Evolutionary conservation across 2,329 filamentous ascomycete species (phyloP).

Genomic region (Aureobasidium sp.): DNA sequence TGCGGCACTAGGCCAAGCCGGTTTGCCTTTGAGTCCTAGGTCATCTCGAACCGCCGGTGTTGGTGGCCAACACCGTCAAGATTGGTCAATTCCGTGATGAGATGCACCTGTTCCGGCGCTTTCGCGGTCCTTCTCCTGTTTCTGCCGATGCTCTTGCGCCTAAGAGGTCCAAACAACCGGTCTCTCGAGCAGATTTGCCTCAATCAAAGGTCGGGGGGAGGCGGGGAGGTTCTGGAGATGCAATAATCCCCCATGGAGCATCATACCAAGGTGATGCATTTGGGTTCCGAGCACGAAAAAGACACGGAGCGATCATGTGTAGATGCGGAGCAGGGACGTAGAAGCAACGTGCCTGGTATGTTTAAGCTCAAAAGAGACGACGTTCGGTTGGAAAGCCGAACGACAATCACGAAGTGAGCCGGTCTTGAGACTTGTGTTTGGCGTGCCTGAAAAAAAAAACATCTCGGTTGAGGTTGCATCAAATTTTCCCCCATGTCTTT

Average conservation of each 20-base stretch:
- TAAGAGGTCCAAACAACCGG: not conserved
- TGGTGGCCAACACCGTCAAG: constrained; percentile 8
- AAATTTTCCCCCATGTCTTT: constrained; percentile 1
- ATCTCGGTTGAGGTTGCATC: not conserved
- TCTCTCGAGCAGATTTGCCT: not conserved
- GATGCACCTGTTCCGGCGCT: constrained; percentile 9
- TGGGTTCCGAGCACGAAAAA: constrained; percentile 12
- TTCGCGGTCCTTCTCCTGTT: constrained; percentile 5
- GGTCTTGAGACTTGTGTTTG: not conserved
- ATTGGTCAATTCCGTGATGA: not conserved
- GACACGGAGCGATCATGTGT: not conserved
- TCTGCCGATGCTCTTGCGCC: not conserved
- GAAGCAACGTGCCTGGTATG: not conserved
- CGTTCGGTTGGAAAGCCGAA: constrained; percentile 1
- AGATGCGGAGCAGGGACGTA: not conserved
- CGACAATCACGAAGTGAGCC: not conserved
- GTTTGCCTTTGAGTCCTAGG: not conserved
- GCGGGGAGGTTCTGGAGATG: constrained; percentile 9
- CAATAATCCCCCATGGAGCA: constrained; percentile 13
- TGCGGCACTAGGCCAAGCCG: constrained; percentile 12
- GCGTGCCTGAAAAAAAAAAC: not conserved
- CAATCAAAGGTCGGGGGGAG: not conserved
- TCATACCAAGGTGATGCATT: not conserved
- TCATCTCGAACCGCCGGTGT: constrained; percentile 7
- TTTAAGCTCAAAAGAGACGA: not conserved